Evolutionary conservation across 1,284 basidiomycete species (phyloP), one percentile per base, ranked within the genome.

Genomic region (Cutaneotrichosporon spelunceum): DNA sequence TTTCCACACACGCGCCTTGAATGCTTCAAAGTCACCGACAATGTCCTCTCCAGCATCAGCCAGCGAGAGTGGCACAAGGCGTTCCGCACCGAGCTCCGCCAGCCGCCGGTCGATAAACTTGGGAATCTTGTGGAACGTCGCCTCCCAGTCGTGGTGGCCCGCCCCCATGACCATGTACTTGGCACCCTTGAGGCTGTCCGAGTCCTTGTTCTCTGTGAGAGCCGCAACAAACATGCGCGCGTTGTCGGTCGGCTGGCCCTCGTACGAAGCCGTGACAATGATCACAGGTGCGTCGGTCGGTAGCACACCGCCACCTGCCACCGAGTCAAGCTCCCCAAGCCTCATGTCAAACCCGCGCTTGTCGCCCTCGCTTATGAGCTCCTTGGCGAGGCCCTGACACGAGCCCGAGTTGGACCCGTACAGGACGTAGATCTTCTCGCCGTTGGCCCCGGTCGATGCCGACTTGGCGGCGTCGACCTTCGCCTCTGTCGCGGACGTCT

Each of bases 81-180:
- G 73, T 58, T 73, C 74, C n/a, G 72, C 83, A 3, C 83, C 83
- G 33, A 73, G 73, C 56, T 76, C 68, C 42, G 72, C 79, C 10
- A 85, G 66, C 14, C 72, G 64, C 11, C 73, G 66, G 68, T 84
- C 83, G 62, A 82, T 74, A 4, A 81, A 66, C 55, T 56, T 80
- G 9, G 84, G 84, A 30, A 85, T 81, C n/a, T 78, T 74, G 71
- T 84, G 83, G 72, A 80, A 85, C 2, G 84, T 84, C 39, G 77
- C 69, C 23, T 77, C 79, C 84, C 84, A 85, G 67, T 84, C 84
- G 59, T 78, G 79, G 70, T 84, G 83, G 6, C 84, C 84, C 54
- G 82, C 83, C 1, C 84, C 84, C 63, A 85, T 84, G 30, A 85
- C 82, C 9, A 80, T 80, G 65, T 79, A 85, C 33, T 76, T 74